Evolutionary conservation across 805 yeast genomes (phyloP).

Genomic region (Sungouiella blattae): DNA sequence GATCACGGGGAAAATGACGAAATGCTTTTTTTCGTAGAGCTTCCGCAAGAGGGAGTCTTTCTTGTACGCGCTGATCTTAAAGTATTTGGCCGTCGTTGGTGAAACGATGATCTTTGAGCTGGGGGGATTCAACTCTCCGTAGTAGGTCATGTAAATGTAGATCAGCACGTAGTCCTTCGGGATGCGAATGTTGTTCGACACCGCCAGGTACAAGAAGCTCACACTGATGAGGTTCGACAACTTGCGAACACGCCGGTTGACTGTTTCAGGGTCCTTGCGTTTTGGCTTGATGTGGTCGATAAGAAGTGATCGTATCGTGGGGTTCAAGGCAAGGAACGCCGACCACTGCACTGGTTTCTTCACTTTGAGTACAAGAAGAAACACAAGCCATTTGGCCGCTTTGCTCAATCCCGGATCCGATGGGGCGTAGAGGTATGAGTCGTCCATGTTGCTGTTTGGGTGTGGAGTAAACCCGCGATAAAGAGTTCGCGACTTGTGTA

Average conservation of each 20-base stretch:
- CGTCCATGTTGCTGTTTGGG: no score
- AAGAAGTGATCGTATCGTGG: conserved; percentile 19
- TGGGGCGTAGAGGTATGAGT: conserved; percentile 8
- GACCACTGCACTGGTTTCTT: conserved; percentile 26
- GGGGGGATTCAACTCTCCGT: conserved; percentile 32
- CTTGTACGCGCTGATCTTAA: conserved; percentile 23
- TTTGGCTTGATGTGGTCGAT: neutral
- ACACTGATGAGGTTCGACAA: conserved; percentile 24
- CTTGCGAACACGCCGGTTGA: conserved; percentile 15
- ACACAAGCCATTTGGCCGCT: conserved; percentile 27
- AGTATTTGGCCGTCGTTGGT: conserved; percentile 22
- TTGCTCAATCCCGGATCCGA: conserved; percentile 14
- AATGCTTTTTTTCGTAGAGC: conserved; percentile 30
- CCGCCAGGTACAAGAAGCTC: conserved; percentile 24
- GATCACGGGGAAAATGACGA: conserved; percentile 30
- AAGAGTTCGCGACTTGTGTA: no score
- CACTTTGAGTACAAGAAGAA: conserved; percentile 22
- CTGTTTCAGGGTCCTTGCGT: conserved; percentile 9
- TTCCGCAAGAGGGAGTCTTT: conserved; percentile 13
- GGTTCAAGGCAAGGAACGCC: conserved; percentile 31
- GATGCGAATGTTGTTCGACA: conserved; percentile 20
- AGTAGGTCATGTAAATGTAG: conserved; percentile 30
- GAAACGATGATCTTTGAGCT: conserved; percentile 27
- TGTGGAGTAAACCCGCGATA: no score
- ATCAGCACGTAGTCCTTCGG: conserved; percentile 39